Percentiles rank a stretch among this genome's conserved stretches.
These are phyloP conservation scores for Flaveria linearis DNA, from an alignment of 129 eudicot species.

Conservation along the genomic window DNA sequence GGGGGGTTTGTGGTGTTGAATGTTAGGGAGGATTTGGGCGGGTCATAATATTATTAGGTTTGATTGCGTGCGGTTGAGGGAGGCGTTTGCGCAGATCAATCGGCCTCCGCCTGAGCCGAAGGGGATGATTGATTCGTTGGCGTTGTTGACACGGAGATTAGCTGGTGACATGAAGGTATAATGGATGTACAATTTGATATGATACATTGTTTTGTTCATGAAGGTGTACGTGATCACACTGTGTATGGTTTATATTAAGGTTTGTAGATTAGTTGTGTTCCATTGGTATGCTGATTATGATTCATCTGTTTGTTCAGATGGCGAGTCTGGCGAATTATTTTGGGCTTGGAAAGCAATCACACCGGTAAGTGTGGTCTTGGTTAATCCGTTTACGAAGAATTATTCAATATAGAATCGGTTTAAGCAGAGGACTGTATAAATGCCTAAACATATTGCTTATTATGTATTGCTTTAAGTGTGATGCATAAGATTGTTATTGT, in stretches of 20 bases:
- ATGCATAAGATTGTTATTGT: not conserved
- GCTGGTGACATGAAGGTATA: constrained; percentile 99
- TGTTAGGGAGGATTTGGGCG: constrained; percentile 95
- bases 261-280: not conserved
- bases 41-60: constrained; percentile 93
- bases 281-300: constrained; percentile 24
- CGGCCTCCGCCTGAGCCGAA: constrained; percentile 88
- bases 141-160: no score
- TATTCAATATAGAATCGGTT: not conserved
- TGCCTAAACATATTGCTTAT: not conserved
- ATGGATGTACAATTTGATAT: not conserved
- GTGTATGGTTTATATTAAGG: not conserved
- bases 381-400: no score
- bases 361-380: no score
- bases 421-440: not conserved
- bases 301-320: constrained; percentile 19
- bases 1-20: constrained; percentile 1
- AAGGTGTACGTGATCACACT: no score
- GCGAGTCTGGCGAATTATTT: no score
- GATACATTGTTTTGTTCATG: not conserved
- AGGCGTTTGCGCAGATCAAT: constrained; percentile 78
- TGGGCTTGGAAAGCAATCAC: no score
- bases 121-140: constrained; percentile 85
- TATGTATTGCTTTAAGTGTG: no score
- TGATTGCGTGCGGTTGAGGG: constrained; percentile 81